These are phyloP conservation scores for Delonix regia DNA, from an alignment of 306 rosid genomes.

Conservation along the genomic window DNA sequence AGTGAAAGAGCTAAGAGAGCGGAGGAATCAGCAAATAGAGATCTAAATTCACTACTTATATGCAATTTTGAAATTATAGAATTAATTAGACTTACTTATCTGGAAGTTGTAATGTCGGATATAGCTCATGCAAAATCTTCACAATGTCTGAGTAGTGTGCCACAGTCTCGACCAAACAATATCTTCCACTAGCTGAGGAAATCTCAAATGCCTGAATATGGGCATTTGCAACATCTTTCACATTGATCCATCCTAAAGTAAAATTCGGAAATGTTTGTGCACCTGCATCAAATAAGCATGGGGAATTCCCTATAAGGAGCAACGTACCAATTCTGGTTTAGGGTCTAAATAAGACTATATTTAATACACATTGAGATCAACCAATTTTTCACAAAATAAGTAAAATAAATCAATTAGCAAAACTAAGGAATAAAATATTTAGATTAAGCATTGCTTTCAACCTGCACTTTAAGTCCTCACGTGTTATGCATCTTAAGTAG, in stretches of 20 bases:
- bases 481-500: background rate
- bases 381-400: background rate
- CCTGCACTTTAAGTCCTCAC: background rate
- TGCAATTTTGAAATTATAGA: background rate
- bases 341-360: background rate
- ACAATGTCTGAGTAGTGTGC: background rate
- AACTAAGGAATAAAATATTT: no score
- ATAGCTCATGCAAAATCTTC: background rate
- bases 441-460: background rate
- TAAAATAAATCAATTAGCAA: background rate
- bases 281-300: background rate
- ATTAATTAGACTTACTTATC: background rate
- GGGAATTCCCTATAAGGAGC: background rate
- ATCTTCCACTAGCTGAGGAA: background rate
- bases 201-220: background rate
- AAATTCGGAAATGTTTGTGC: background rate
- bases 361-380: background rate
- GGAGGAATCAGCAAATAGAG: no score
- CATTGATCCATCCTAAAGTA: background rate
- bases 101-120: background rate
- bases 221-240: slow-evolving; percentile 1
- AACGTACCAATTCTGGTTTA: background rate
- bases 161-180: background rate
- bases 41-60: background rate
- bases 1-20: no score